phyloP scores from a whole-genome alignment of 306 rosid species.

The Dryas drummondii region DNA sequence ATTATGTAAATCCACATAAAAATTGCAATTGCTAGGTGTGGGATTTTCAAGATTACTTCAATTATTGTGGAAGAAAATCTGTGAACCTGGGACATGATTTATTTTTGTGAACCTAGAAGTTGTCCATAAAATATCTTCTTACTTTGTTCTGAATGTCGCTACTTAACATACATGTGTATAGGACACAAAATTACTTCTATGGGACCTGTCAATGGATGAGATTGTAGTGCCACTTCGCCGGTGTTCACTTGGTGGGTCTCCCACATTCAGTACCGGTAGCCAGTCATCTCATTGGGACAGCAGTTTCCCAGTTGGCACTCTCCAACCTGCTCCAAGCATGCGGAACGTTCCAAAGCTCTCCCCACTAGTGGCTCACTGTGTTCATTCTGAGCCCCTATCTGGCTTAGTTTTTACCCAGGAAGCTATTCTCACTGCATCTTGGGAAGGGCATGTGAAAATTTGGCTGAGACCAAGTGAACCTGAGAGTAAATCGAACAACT shows the following conservation, averaged over 20 bases:
- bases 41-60: background rate
- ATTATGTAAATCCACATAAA: background rate
- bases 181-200: slow-evolving; percentile 95
- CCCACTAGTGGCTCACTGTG: slow-evolving; percentile 81
- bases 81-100: background rate
- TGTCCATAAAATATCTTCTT: background rate
- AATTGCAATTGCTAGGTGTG: background rate
- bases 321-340: slow-evolving; percentile 95
- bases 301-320: slow-evolving; percentile 60
- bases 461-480: slow-evolving; percentile 78
- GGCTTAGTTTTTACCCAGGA: slow-evolving; percentile 80
- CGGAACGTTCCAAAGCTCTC: slow-evolving; percentile 83
- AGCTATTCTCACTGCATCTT: slow-evolving; percentile 80
- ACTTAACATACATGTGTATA: slow-evolving; percentile 18
- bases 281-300: slow-evolving; percentile 97
- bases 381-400: slow-evolving; percentile 87
- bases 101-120: background rate
- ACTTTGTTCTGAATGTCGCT: background rate
- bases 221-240: slow-evolving; percentile 85
- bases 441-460: slow-evolving; percentile 89
- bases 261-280: slow-evolving; percentile 85
- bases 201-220: slow-evolving; percentile 92
- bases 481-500: slow-evolving; percentile 55
- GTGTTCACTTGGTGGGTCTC: slow-evolving; percentile 86
- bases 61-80: background rate